phyloP scores from a whole-genome alignment of 441 rosid genomes.

The Jatropha podagrica region DNA sequence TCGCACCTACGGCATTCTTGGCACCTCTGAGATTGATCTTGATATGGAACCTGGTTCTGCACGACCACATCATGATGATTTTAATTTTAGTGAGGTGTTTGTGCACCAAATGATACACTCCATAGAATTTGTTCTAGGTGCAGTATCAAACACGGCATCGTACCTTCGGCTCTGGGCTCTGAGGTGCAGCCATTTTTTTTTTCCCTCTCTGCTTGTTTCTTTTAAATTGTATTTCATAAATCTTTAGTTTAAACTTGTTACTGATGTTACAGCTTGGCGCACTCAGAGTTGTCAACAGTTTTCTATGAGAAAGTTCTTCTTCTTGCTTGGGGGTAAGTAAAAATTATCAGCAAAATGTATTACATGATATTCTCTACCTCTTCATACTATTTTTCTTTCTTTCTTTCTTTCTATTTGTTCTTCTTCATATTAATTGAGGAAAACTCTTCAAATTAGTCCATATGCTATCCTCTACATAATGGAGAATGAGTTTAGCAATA shows the following conservation, averaged over 20 bases:
- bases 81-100: constrained; percentile 94
- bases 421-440: neutral
- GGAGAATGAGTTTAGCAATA: neutral
- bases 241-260: constrained; percentile 26
- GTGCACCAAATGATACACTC: constrained; percentile 99
- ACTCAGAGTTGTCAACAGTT: constrained; percentile 93
- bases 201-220: neutral
- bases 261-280: constrained; percentile 76
- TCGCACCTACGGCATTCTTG: constrained; percentile 83
- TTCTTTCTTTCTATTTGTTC: neutral
- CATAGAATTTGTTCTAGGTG: constrained; percentile 91
- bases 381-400: neutral
- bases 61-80: constrained; percentile 80
- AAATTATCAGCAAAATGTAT: constrained; percentile 5
- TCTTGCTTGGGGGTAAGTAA: constrained; percentile 94
- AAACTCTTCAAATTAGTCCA: neutral
- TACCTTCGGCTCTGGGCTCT: constrained; percentile 99
- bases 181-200: constrained; percentile 44
- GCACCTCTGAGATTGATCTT: constrained; percentile 73
- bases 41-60: constrained; percentile 86
- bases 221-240: constrained; percentile 11
- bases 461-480: neutral
- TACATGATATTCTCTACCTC: constrained; percentile 7
- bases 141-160: constrained; percentile 97
- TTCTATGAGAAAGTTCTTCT: constrained; percentile 95